Evolutionary conservation across 768 basidiomycete species (phyloP).

Genomic region (Guyanaporus albipodus): DNA sequence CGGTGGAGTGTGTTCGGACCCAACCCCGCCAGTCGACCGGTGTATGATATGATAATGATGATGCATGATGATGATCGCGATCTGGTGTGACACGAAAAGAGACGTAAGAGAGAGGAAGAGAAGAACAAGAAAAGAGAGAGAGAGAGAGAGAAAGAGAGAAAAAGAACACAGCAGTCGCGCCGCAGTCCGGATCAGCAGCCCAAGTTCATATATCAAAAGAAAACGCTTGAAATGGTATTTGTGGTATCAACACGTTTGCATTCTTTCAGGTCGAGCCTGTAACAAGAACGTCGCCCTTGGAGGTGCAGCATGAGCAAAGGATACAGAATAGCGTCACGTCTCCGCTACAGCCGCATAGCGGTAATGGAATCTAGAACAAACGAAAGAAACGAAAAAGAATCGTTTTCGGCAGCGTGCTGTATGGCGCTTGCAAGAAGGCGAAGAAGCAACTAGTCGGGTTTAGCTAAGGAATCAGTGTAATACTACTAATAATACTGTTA

Average conservation of each 20-base stretch:
- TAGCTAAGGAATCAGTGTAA: slow-evolving; percentile 32
- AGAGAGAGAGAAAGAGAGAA: neutral
- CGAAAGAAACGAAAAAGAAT: slow-evolving; percentile 16
- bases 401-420: slow-evolving; percentile 17
- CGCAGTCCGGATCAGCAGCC: slow-evolving; percentile 12
- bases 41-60: neutral
- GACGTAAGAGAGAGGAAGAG: slow-evolving; percentile 3
- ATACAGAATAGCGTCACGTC: too few relatives aligned
- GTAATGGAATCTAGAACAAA: slow-evolving; percentile 21
- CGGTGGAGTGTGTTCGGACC: too few relatives aligned
- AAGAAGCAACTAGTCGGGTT: slow-evolving; percentile 27
- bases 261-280: slow-evolving; percentile 11
- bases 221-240: slow-evolving; percentile 7
- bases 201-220: slow-evolving; percentile 8
- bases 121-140: neutral
- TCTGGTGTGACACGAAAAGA: slow-evolving; percentile 1
- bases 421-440: slow-evolving; percentile 29
- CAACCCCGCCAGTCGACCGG: too few relatives aligned
- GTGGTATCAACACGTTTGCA: slow-evolving; percentile 22
- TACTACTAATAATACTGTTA: slow-evolving; percentile 35
- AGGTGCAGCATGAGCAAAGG: too few relatives aligned
- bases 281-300: slow-evolving; percentile 16
- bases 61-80: slow-evolving; percentile 4
- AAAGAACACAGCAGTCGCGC: neutral
- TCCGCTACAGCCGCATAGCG: slow-evolving; percentile 22